Evolutionary conservation across 306 rosid species (phyloP), one percentile per base, ranked within the genome.

Genomic region (Citrullus mucosospermus): DNA sequence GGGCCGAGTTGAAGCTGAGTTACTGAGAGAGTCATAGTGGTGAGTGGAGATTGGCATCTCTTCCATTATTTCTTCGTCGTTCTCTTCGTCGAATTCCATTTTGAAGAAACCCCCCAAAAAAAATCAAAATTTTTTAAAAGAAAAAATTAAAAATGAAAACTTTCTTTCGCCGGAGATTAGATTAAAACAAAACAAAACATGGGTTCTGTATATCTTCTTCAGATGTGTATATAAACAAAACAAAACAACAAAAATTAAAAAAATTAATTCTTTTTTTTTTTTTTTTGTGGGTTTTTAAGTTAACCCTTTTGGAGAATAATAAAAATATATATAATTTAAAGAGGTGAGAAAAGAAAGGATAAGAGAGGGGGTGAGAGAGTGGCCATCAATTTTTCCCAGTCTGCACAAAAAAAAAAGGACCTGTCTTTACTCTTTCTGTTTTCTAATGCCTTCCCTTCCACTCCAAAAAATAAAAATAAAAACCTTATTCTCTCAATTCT

Each of bases 11-110:
- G 62, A 48, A 2, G 60, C 78, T 0, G 89, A 85, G 86, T 82
- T 88, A 53, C 57, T 75, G 20, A 84, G 60, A 14, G 88, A 75
- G 80, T 85, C 88, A 83, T 81, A 57, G 66, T 56, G 79, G 39
- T 76, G 83, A 48, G 16, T 11, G 41, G 85, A 79, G 30, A 71
- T 60, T 11, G 91, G 85, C 60, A 84, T 79, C 25, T 82, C 89
- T 80, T 80, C 88, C 80, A 74, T 83, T 55, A 68, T 82, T 60
- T 86, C 87, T 88, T 84, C 92, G 30, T 87, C 96, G 83, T 89
- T 89, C 44, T 88, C 90, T 22, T 88, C 89, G 9, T 87, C 91
- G 68, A 90, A 91, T 32, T 91, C 98, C 98, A 93, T 93, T 22
- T 50, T 34, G 2, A 0, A 15, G 5, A 15, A 66, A 16, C 2